Evolutionary conservation across 176 grass and related monocot species (phyloP), one percentile per base, ranked within the genome.

Genomic region (Carex scoparia): DNA sequence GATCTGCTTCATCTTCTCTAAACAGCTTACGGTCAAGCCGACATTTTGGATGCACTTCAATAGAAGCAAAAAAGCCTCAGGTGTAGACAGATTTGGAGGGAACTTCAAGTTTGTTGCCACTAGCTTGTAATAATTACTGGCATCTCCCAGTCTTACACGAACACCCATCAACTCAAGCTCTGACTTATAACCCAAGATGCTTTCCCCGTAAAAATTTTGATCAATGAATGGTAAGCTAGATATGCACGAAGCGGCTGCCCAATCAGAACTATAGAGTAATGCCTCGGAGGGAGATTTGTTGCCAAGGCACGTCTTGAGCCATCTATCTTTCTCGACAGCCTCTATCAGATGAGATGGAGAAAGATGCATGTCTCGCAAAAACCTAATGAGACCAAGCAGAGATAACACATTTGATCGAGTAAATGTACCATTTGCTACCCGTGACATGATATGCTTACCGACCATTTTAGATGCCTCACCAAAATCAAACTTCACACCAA

Each of bases 101-200:
- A 93, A 90, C 73, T 84, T 88, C 14, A 97, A 85, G 30, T 91
- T 93, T 49, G 89, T 13, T 33, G 91, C 87, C 44, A 97, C 38
- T 81, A 91, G 38, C 5, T 77, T 10, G 59, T 88, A 93, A 82
- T 86, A 87, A 30, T 87, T 7, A 32, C 85, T 74, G 64, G 91
- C 86, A 2, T 79, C 70, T 28, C 19, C 44, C 2, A 53, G n/a
- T 53, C 46, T 53, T 42, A 87, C 88, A 69, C 72, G 11, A 80
- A 94, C 90, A 69, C 91, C 94, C 18, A 97, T 85, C 65, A 97
- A 89, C n/a, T 90, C 19, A 2, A 97, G 91, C 63, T 97, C 94
- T 1, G 4, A 12, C 70, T 84, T 87, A 79, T 89, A 97, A 1
- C 15, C 0, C 15, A 76, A 53, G 53, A 97, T 90, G 13, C 13